These are phyloP conservation scores for Monosporascus sp. DNA, from an alignment of 2,329 filamentous ascomycete species.

Conservation along the genomic window DNA sequence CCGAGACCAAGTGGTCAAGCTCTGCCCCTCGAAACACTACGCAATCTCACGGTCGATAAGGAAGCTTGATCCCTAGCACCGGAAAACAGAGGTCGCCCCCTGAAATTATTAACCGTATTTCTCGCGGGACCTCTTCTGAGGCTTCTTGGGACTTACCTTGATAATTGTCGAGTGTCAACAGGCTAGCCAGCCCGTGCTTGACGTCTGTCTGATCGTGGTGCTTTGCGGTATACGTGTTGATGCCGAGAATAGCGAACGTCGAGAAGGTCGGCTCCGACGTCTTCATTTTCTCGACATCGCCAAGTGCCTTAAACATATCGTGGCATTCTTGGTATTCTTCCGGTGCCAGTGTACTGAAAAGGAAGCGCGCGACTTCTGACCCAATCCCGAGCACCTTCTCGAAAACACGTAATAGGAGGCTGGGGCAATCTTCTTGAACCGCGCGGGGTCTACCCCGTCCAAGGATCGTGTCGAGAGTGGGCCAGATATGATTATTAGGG, in stretches of 20 bases:
- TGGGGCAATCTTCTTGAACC: background rate
- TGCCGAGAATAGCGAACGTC: background rate
- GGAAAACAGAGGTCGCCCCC: constrained; percentile 7
- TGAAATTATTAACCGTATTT: background rate
- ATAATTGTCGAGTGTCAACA: constrained; percentile 5
- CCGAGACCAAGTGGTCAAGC: constrained; percentile 7
- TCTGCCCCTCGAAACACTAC: constrained; percentile 5
- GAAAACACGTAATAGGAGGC: background rate
- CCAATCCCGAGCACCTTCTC: constrained; percentile 1
- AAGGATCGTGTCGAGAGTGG: background rate
- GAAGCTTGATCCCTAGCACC: constrained; percentile 2
- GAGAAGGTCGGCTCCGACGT: constrained; percentile 3
- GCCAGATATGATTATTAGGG: background rate
- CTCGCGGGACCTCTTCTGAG: background rate
- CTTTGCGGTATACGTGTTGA: constrained; percentile 2
- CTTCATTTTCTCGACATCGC: background rate
- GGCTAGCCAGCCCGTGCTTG: constrained; percentile 3
- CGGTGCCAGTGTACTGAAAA: constrained; percentile 1
- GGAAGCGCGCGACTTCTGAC: constrained; percentile 4
- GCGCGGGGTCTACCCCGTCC: background rate
- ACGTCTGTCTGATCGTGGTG: constrained; percentile 5
- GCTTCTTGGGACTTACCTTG: background rate
- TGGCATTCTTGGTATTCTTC: constrained; percentile 3
- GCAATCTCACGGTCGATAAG: constrained; percentile 3
- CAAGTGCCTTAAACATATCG: background rate